phyloP scores from a whole-genome alignment of 2,329 filamentous ascomycete genomes.

The Colletotrichum horii region DNA sequence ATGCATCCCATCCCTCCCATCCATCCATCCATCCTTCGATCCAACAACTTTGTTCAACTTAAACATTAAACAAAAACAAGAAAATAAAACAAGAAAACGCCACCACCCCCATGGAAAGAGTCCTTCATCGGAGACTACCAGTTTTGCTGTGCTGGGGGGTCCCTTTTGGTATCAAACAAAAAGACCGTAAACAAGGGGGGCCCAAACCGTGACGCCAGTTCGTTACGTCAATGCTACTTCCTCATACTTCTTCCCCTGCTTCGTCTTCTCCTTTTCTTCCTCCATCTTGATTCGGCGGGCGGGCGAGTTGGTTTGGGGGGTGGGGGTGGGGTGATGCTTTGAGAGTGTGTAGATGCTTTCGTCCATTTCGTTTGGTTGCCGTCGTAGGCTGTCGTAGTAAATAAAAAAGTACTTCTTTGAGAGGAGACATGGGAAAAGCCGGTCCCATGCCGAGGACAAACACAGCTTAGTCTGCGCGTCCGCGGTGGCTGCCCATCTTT shows the following conservation, averaged over 20 bases:
- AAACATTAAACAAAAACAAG: background rate
- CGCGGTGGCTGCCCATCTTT: constrained; percentile 75
- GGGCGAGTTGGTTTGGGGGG: background rate
- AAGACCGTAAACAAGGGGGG: constrained; percentile 5
- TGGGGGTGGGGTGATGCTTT: background rate
- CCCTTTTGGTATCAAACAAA: background rate
- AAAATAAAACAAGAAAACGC: background rate
- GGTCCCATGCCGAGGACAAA: background rate
- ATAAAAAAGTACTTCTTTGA: background rate
- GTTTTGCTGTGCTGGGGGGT: background rate
- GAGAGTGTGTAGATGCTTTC: constrained; percentile 6
- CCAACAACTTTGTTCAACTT: background rate
- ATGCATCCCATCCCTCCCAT: background rate
- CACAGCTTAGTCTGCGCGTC: constrained; percentile 36
- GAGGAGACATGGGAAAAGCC: background rate
- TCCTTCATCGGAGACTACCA: background rate
- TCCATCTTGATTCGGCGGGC: background rate
- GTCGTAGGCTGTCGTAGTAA: background rate
- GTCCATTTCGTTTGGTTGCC: constrained; percentile 19
- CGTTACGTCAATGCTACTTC: constrained; percentile 17
- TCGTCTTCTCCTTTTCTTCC: background rate
- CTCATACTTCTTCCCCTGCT: background rate
- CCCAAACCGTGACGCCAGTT: constrained; percentile 19
- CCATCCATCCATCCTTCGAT: background rate
- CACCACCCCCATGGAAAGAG: background rate